phyloP scores from a whole-genome alignment of 2,329 filamentous ascomycete species.

The Arthrobotrys entomopaga region DNA sequence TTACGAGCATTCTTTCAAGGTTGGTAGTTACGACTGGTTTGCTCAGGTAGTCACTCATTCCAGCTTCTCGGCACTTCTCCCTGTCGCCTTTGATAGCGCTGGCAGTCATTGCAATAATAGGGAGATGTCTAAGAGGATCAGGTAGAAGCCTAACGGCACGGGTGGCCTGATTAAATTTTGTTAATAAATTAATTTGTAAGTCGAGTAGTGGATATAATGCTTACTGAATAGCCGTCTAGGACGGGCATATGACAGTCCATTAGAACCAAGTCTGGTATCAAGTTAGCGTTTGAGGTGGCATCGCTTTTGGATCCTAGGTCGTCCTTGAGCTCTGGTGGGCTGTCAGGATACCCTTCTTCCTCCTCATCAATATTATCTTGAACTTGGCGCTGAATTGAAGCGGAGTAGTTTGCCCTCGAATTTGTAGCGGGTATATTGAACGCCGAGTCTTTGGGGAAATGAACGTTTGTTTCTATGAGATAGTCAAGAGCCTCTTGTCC shows the following conservation, averaged over 20 bases:
- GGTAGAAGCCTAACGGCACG: constrained; percentile 63
- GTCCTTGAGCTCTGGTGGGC: neutral
- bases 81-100: constrained; percentile 80
- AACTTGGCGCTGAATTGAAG: constrained; percentile 45
- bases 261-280: constrained; percentile 74
- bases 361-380: constrained; percentile 77
- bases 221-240: constrained; percentile 50
- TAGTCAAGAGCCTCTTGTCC: constrained; percentile 82
- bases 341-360: constrained; percentile 5
- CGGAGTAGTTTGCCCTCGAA: constrained; percentile 59
- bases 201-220: neutral
- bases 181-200: neutral
- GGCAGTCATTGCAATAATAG: constrained; percentile 84
- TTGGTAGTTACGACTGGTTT: constrained; percentile 49
- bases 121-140: constrained; percentile 66
- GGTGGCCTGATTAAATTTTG: constrained; percentile 28
- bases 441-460: constrained; percentile 32
- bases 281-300: constrained; percentile 13
- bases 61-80: constrained; percentile 77
- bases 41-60: constrained; percentile 78
- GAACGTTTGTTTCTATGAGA: constrained; percentile 67
- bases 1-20: constrained; percentile 50
- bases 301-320: neutral
- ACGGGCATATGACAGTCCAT: constrained; percentile 66
- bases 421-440: constrained; percentile 25